Conservation (phyloP, 768 basidiomycete species). For the Suillus cothurnatus region DNA sequence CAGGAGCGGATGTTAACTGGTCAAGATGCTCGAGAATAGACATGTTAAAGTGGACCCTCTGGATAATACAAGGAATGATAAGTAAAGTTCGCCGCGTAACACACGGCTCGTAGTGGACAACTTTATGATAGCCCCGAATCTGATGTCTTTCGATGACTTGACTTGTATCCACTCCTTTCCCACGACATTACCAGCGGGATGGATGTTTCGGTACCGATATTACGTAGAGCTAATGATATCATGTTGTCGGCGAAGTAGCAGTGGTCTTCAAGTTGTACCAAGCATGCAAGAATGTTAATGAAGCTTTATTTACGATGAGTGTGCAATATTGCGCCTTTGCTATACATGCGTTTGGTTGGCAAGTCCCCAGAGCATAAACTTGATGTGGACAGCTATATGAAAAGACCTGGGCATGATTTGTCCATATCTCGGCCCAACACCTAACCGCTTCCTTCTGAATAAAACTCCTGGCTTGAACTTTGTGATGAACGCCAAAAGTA, state of each 20-base stretch:
- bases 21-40: slow-evolving; percentile 5
- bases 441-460: not conserved
- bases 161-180: not conserved
- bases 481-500: not conserved
- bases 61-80: not conserved
- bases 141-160: not conserved
- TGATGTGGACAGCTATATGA: not conserved
- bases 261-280: no score
- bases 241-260: no score
- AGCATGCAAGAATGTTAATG: not conserved
- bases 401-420: not conserved
- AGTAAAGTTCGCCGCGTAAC: not conserved
- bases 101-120: not conserved
- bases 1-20: not conserved
- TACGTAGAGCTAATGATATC: no score
- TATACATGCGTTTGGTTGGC: not conserved
- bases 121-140: no score
- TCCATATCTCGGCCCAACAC: not conserved
- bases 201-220: not conserved
- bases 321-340: not conserved
- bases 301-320: not conserved
- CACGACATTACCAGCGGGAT: not conserved
- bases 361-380: not conserved
- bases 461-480: not conserved
- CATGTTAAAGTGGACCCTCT: not conserved